Percentiles rank a stretch among this genome's conserved stretches.
Conservation (phyloP, 805 yeast species). For the Torulaspora franciscae region DNA sequence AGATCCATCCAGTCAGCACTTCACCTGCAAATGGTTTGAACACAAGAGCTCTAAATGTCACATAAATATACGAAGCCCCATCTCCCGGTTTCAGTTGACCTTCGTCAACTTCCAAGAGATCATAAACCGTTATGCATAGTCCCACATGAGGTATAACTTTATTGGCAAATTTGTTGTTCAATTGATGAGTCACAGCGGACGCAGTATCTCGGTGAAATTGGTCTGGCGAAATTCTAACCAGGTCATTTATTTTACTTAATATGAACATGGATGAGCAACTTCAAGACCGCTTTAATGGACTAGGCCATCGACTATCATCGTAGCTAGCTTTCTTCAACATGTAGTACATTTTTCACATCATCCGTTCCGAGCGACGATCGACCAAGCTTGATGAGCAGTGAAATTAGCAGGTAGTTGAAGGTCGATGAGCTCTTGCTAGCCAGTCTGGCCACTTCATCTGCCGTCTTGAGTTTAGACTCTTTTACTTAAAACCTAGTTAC, state of each 20-base stretch:
- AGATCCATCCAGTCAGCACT: slow-evolving; percentile 86
- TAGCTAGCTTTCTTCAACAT: slow-evolving; percentile 1
- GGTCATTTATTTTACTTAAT: slow-evolving; percentile 71
- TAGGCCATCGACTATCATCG: background rate
- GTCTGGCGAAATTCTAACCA: slow-evolving; percentile 84
- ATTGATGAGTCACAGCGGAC: slow-evolving; percentile 70
- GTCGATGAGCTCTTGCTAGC: too few species aligned
- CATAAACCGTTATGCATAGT: slow-evolving; percentile 79
- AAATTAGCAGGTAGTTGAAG: too few species aligned
- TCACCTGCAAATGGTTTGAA: slow-evolving; percentile 97
- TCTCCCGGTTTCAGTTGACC: slow-evolving; percentile 92
- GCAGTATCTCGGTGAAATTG: slow-evolving; percentile 68
- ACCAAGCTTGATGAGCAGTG: too few species aligned
- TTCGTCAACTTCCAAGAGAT: slow-evolving; percentile 72
- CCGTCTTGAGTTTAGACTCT: too few species aligned
- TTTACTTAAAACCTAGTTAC: too few species aligned
- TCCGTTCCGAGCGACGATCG: slow-evolving; percentile 16
- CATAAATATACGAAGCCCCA: slow-evolving; percentile 78
- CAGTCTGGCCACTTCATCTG: too few species aligned
- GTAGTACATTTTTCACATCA: background rate
- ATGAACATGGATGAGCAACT: slow-evolving; percentile 61
- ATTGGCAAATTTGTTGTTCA: slow-evolving; percentile 81
- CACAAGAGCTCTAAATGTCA: slow-evolving; percentile 66
- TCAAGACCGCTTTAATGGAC: background rate
- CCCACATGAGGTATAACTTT: slow-evolving; percentile 82